These are phyloP conservation scores for Neurospora africana DNA, from an alignment of 495 filamentous ascomycete genomes.

Conservation along the genomic window DNA sequence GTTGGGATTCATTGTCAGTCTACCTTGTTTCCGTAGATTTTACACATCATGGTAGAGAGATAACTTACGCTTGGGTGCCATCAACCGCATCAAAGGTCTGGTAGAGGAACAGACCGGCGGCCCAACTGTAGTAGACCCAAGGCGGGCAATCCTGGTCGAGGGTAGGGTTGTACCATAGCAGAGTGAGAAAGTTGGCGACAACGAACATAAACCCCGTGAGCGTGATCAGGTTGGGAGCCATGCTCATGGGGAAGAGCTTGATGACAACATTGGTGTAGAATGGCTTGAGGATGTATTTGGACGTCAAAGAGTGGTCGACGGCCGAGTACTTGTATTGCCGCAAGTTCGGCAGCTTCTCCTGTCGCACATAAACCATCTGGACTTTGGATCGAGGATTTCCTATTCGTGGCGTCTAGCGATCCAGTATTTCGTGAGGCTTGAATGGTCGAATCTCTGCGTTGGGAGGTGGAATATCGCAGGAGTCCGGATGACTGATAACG, in stretches of 20 bases:
- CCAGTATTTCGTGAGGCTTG: neutral
- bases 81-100: slow-evolving; percentile 98
- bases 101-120: slow-evolving; percentile 83
- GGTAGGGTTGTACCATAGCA: slow-evolving; percentile 93
- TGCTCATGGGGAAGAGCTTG: slow-evolving; percentile 83
- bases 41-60: neutral
- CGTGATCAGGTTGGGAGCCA: slow-evolving; percentile 84
- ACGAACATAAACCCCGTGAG: slow-evolving; percentile 87
- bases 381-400: slow-evolving; percentile 2
- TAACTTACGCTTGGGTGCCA: slow-evolving; percentile 75
- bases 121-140: slow-evolving; percentile 92
- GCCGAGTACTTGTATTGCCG: slow-evolving; percentile 85
- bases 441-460: neutral
- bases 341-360: slow-evolving; percentile 78
- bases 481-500: neutral
- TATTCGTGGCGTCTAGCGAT: neutral
- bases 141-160: slow-evolving; percentile 85
- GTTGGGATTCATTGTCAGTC: slow-evolving; percentile 4
- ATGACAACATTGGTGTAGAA: slow-evolving; percentile 96
- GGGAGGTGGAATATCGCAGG: neutral
- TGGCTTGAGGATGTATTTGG: slow-evolving; percentile 86
- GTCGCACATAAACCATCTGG: slow-evolving; percentile 75
- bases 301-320: slow-evolving; percentile 81
- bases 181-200: slow-evolving; percentile 78
- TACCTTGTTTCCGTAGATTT: neutral